Base-by-base conservation (phyloP, 1,284 basidiomycete genomes). In the Pseudozyma tsukubaensis region DNA sequence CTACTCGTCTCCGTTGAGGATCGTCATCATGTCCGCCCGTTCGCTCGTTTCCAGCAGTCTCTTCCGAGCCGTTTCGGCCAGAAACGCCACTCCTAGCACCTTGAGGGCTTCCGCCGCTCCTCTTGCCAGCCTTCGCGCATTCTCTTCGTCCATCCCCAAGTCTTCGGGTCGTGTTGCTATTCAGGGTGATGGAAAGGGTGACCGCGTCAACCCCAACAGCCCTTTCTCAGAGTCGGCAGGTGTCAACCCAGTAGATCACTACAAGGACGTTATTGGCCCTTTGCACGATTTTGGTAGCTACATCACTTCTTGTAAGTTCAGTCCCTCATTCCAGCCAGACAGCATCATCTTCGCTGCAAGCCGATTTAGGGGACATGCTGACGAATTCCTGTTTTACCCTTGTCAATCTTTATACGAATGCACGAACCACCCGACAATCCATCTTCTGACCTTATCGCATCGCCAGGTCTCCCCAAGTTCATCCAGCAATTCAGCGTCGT, bases 401-500 rank as follows among this genome's bases (percentile, higher is more conserved):
- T 24, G 16, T 24, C 24, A 4, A 4, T 24, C n/a, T 35, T 42
- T 54, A 13, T 35, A 37, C 40, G n/a, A 7, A 24, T n/a, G 36
- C 19, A 36, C 13, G 36, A 34, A 51, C 34, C 34, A 19, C n/a
- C 14, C 43, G 18, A 34, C 43, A 47, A 48, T 24, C 36, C 19
- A 34, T 29, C 13, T 19, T 18, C 4, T 10, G 9, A n/a, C 18
- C 13, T 16, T 44, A 12, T 19, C 19, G 19, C 36, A 42, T 37
- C 9, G 21, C 12, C 13, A 82, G 81, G 78, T 52, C 78, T 84
- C 10, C 83, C 83, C 35, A 77, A 77, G 44, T 83, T 69, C 76
- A 81, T 84, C 65, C 83, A 84, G 73, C 82, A 83, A 48, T 84
- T 80, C 72, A 76, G 71, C 49, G 82, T 84, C 12, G 91, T 94